Base-by-base conservation (phyloP, 352 stramenopile species). In the Plasmopara viticola region DNA sequence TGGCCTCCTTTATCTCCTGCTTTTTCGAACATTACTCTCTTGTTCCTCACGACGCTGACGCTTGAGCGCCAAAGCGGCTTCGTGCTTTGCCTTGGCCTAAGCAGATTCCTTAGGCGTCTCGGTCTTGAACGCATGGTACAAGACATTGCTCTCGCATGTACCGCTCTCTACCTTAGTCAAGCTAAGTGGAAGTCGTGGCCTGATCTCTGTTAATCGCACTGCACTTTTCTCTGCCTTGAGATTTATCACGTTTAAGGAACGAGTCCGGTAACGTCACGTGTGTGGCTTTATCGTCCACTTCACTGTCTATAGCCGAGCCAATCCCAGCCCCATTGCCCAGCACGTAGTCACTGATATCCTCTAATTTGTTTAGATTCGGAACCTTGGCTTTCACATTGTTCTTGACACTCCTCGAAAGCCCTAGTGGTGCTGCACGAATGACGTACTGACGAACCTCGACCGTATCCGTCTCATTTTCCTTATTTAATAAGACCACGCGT, bases 371-470 rank as follows among this genome's bases (percentile, higher is more conserved):
- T n/a, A n/a, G n/a, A n/a, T 98, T 95, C 4, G 93, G 93, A 35
- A 98, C 80, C 58, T 97, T 97, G 13, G 91, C 82, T 56, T 97
- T 89, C 34, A 98, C 78, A 37, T 98, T 75, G 28, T 80, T 83
- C 60, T 95, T 94, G 9, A 97, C 86, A 60, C 72, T 82, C 33
- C 87, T 90, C 34, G 92, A 94, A 7, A 99, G 81, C 9, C 95
- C 96, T 2, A 97, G 72, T 5, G 95, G 94, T 37, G 84, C 95
- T 6, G 95, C 95, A 41, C 95, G 90, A 62, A 99, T 96, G 54
- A 97, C 84, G 64, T 98, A 99, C 70, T 99, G 97, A 40, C 97
- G 86, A 64, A 99, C 89, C 74, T 99, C 94, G 25, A 99, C 84
- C 28, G 75, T 77, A 54, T 95, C 89, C 13, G 81, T 85, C 49